Base-by-base conservation (phyloP, 306 rosid species). In the Castanea sativa region DNA sequence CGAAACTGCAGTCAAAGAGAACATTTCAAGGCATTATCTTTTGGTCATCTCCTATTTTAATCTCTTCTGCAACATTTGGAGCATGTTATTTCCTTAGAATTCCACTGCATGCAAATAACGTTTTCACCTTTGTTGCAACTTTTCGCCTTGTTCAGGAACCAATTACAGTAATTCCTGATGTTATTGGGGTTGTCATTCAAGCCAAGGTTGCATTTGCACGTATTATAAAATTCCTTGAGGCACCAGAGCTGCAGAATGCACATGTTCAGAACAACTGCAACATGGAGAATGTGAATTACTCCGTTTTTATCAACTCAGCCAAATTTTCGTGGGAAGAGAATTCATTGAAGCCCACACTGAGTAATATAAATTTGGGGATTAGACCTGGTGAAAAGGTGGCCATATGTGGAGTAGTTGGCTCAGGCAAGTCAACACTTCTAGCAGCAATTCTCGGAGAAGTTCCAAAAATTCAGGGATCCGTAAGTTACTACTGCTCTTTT, bases 361-460 rank as follows among this genome's bases (percentile, higher is more conserved):
- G 85, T 63, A 85, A 83, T 79, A 83, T 93, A 76, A 85, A 85
- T 75, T 68, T 93, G 27, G 87, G 59, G 75, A 84, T 90, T 29
- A 69, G 64, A 67, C 83, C 41, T 7, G 89, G 93, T 14, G 86
- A 88, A 53, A 93, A 88, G 82, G 87, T 93, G 19, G 98, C 95
- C 38, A 86, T 91, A 33, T 91, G 98, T 43, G 98, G 98, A 57
- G 92, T 86, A 87, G 97, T 93, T 71, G 98, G 97, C 51, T 88
- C 97, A 11, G 97, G 98, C 2, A 93, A 93, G 84, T 91, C 98
- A 58, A 90, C 97, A 27, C 88, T 93, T 52, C 77, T 93, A 33
- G 83, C 92, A 2, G 86, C 98, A 58, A 78, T 93, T 90, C 93
- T 93, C 0, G 90, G 97, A 30, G 97, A 93, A 84, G 79, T 91